A percentile compares a stretch with the other conserved stretches of the same genome.
These are phyloP conservation scores for Colletotrichum incanum DNA, from an alignment of 2,329 filamentous ascomycete genomes.

Conservation along the genomic window DNA sequence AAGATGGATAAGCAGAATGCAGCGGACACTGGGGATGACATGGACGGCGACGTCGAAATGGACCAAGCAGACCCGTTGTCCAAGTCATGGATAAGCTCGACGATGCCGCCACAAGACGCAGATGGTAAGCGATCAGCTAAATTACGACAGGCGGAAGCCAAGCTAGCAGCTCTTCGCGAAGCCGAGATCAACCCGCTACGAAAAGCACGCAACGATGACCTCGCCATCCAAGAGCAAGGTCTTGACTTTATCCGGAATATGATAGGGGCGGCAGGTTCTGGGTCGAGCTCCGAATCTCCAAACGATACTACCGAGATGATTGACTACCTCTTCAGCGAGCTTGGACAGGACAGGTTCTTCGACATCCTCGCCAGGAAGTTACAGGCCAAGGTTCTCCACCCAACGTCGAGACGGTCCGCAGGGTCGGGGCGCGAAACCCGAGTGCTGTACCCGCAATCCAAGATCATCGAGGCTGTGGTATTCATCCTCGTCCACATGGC, in stretches of 20 bases:
- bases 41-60: conserved; percentile 74
- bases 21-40: conserved; percentile 54
- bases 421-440: conserved; percentile 57
- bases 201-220: conserved; percentile 82
- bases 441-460: conserved; percentile 71
- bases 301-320: conserved; percentile 80
- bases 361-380: conserved; percentile 86
- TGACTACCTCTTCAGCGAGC: conserved; percentile 82
- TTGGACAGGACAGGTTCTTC: conserved; percentile 85
- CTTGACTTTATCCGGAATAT: conserved; percentile 93
- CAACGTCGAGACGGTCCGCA: conserved; percentile 62
- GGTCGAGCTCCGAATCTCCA: conserved; percentile 65
- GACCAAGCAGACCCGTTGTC: conserved; percentile 62
- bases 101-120: conserved; percentile 38
- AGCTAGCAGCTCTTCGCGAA: conserved; percentile 70
- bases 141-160: conserved; percentile 66
- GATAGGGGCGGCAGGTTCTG: conserved; percentile 73
- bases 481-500: conserved; percentile 92
- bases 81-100: conserved; percentile 44
- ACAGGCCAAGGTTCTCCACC: conserved; percentile 71
- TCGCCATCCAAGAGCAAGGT: conserved; percentile 91
- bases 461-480: conserved; percentile 84
- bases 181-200: conserved; percentile 78
- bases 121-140: conserved; percentile 54
- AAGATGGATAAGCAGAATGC: conserved; percentile 49